phyloP scores from a whole-genome alignment of 108 stramenopile genomes.

The Schizochytrium sp. region DNA sequence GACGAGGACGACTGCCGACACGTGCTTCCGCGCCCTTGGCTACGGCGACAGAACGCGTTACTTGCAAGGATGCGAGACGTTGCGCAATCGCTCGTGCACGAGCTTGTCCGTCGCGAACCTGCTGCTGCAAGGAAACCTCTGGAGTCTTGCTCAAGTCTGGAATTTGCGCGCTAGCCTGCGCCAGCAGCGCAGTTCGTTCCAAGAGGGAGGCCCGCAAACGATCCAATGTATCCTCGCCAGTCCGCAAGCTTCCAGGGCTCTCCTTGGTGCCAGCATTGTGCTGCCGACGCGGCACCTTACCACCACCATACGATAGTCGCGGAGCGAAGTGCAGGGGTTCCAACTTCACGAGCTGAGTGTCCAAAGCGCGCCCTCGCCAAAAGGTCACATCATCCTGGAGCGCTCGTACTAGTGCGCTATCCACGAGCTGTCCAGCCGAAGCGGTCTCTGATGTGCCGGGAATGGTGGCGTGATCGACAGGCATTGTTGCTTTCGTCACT shows the following conservation, averaged over 20 bases:
- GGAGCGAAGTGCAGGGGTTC: background rate
- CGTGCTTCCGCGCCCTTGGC: background rate
- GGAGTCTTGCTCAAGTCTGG: background rate
- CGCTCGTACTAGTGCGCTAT: background rate
- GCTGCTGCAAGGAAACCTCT: background rate
- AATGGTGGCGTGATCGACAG: too few relatives aligned
- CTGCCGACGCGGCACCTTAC: background rate
- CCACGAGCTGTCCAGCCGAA: background rate
- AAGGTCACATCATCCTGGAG: background rate
- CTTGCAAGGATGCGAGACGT: background rate
- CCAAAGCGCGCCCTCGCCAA: background rate
- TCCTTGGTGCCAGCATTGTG: too few relatives aligned
- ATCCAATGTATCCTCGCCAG: background rate
- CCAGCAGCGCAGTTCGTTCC: background rate
- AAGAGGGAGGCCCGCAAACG: background rate
- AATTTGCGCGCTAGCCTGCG: background rate
- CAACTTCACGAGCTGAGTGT: background rate
- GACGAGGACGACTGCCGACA: background rate
- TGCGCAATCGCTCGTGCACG: background rate
- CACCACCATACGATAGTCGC: background rate
- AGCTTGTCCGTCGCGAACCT: background rate
- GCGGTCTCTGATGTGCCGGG: too few relatives aligned
- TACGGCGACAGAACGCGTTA: background rate
- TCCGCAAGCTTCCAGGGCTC: too few relatives aligned
- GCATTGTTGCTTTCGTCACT: too few relatives aligned